phyloP scores from a whole-genome alignment of 1,284 basidiomycete genomes.

The Microbotryum silenes-acaulis region DNA sequence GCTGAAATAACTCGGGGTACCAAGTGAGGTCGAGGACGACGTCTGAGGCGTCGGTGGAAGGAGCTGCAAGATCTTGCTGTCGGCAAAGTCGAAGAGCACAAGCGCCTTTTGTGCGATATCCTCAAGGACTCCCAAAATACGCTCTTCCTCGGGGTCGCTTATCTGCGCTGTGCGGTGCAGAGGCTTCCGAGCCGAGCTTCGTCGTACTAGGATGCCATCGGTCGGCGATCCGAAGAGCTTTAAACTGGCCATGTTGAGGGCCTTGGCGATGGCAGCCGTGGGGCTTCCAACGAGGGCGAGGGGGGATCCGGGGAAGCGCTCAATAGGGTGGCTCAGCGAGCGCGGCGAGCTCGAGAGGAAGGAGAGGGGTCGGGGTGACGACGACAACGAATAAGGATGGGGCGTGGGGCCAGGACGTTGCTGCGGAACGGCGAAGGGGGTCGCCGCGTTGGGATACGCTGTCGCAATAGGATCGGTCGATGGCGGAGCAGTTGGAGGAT shows the following conservation, averaged over 20 bases:
- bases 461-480: no score
- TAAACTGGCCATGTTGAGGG: constrained; percentile 79
- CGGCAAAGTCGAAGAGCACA: constrained; percentile 84
- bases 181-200: constrained; percentile 27
- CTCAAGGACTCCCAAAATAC: constrained; percentile 65
- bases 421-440: constrained; percentile 42
- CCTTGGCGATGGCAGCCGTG: constrained; percentile 53
- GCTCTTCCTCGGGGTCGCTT: constrained; percentile 71
- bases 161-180: constrained; percentile 17
- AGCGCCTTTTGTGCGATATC: constrained; percentile 92
- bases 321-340: constrained; percentile 13
- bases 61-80: constrained; percentile 71
- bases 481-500: constrained; percentile 13
- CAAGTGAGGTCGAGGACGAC: constrained; percentile 19
- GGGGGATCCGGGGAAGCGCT: constrained; percentile 29
- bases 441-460: constrained; percentile 28
- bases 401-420: constrained; percentile 12
- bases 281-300: constrained; percentile 34
- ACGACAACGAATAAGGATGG: constrained; percentile 31
- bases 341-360: constrained; percentile 29
- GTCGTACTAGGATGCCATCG: constrained; percentile 40
- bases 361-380: constrained; percentile 26
- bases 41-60: constrained; percentile 30
- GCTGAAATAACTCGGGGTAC: constrained; percentile 27
- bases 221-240: constrained; percentile 69